These are phyloP conservation scores for Teratosphaeria pseudoeucalypti DNA, from an alignment of 2,329 filamentous ascomycete genomes.

Conservation along the genomic window DNA sequence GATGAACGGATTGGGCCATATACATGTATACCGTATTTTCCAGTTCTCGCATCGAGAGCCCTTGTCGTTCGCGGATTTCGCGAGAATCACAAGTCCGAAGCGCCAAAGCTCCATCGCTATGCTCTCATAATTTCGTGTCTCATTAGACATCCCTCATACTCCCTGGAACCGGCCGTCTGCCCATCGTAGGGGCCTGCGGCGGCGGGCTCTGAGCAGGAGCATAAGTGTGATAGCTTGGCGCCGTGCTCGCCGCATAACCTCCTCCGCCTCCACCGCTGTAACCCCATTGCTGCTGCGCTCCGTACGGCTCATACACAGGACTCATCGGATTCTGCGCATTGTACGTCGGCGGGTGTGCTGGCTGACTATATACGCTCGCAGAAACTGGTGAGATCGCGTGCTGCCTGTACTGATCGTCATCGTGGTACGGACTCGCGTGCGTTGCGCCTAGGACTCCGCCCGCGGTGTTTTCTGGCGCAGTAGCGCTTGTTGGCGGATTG, in stretches of 20 bases:
- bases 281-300: slow-evolving; percentile 7
- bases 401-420: slow-evolving; percentile 14
- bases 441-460: slow-evolving; percentile 13
- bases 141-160: slow-evolving; percentile 24
- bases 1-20: not conserved
- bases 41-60: not conserved
- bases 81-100: not conserved
- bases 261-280: not conserved
- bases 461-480: not conserved
- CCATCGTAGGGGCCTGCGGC: slow-evolving; percentile 12
- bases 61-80: not conserved
- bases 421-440: slow-evolving; percentile 16
- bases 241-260: slow-evolving; percentile 10
- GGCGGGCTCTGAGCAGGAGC: slow-evolving; percentile 10
- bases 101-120: not conserved
- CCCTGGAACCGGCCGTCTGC: slow-evolving; percentile 25
- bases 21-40: not conserved
- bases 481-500: slow-evolving; percentile 1
- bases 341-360: slow-evolving; percentile 9
- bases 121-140: not conserved
- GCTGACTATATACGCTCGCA: not conserved
- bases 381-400: slow-evolving; percentile 2
- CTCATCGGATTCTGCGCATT: slow-evolving; percentile 3
- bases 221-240: slow-evolving; percentile 12
- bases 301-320: slow-evolving; percentile 5